Base-by-base conservation (phyloP, 2,329 filamentous ascomycete species). In the Diaporthe capsici region DNA sequence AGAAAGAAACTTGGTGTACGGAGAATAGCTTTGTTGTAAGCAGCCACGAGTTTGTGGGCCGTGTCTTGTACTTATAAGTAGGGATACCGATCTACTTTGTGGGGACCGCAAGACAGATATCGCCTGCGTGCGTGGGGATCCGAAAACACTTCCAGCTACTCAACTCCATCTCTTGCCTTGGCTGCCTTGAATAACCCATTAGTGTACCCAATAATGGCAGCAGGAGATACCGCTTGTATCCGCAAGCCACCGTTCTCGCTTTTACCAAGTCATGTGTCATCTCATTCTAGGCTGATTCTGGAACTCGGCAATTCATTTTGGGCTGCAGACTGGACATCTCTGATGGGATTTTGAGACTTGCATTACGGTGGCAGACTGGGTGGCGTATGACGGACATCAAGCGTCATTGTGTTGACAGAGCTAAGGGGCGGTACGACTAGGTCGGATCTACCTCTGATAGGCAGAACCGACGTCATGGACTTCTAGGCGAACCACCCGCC, bases 391-490 rank as follows among this genome's bases (percentile, higher is more conserved):
- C 65, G 65, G 65, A 55, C 65, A 42, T 55, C 4, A 31, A 1
- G 65, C 65, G 65, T 70, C 65, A 70, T 70, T 42, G 34, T 55
- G 49, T 25, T 70, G 49, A 70, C 31, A 55, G 47, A 51, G 47
- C 65, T n/a, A 39, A 39, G 65, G 22, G 31, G 65, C 47, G 47
- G 65, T 53, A 53, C 31, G 28, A n/a, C 65, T 68, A 53, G 34
- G 49, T 55, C 65, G 49, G 65, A 39, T 55, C 49, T 55, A 28
- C 65, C 49, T 55, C 34, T 55, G 49, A 70, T 55, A 70, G 49
- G 65, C 34, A 55, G 20, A 42, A 28, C 13, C 65, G 47, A 70
- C 73, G 73, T 75, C 73, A 75, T 75, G 57, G 73, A 75, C 65
- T 70, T 9, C 13, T 47, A 68, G 47, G 49, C 65, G 65, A 31